Percentiles rank a stretch among this genome's conserved stretches.
These are phyloP conservation scores for Smithsoniella earleae DNA, from an alignment of 163 green algal genomes.

Conservation along the genomic window DNA sequence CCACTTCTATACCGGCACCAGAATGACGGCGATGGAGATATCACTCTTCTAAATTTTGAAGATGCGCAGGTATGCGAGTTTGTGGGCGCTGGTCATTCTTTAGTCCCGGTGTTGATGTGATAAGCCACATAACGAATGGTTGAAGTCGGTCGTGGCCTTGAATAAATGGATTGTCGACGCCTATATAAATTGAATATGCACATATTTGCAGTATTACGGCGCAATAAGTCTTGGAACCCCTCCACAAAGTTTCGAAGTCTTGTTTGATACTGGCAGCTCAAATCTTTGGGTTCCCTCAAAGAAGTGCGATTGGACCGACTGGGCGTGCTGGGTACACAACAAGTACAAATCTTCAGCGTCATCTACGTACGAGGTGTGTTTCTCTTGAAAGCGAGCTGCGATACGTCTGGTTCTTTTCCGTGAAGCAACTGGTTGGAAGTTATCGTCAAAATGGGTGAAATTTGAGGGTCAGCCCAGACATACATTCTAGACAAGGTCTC, in stretches of 20 bases:
- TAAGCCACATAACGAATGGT: no score
- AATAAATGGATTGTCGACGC: no score
- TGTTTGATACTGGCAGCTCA: slow-evolving; percentile 88
- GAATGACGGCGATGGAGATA: no score
- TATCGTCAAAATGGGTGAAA: slow-evolving; percentile 24
- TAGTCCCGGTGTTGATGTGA: no score
- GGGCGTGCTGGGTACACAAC: slow-evolving; percentile 87
- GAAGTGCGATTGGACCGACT: slow-evolving; percentile 69
- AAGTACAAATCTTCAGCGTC: slow-evolving; percentile 71
- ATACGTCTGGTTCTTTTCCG: neutral
- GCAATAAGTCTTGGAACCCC: slow-evolving; percentile 81
- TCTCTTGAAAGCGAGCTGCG: neutral
- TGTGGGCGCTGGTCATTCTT: no score
- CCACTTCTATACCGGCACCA: no score
- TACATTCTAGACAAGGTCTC: slow-evolving; percentile 16
- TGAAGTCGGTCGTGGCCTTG: no score
- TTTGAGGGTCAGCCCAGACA: neutral
- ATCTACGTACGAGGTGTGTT: slow-evolving; percentile 59
- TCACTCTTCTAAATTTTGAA: no score
- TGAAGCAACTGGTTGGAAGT: neutral
- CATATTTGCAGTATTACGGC: slow-evolving; percentile 88
- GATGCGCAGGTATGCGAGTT: no score
- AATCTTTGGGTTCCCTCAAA: slow-evolving; percentile 89
- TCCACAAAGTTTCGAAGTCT: slow-evolving; percentile 77
- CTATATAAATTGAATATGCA: no score